These are phyloP conservation scores for Ustilago sp. DNA, from an alignment of 1,284 basidiomycete genomes.

Conservation along the genomic window DNA sequence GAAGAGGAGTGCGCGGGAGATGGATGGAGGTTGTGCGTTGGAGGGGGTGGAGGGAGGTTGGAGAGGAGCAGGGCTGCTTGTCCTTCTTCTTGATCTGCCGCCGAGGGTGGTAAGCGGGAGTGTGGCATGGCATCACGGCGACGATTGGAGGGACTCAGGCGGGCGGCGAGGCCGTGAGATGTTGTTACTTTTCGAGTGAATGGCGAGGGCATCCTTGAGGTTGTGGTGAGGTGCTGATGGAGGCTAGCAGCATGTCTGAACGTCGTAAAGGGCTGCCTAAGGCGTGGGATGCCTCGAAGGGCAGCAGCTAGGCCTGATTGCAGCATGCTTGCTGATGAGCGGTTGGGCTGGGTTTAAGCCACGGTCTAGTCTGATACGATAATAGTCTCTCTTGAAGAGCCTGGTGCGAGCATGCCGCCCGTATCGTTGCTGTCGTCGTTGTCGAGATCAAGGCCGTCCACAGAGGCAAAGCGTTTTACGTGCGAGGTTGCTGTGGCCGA, in stretches of 20 bases:
- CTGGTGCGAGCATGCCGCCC: too few relatives aligned
- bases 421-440: too few relatives aligned
- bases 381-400: not conserved
- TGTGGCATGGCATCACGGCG: not conserved
- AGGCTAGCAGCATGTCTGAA: not conserved
- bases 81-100: slow-evolving; percentile 3
- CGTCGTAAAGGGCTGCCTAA: not conserved
- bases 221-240: not conserved
- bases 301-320: slow-evolving; percentile 9
- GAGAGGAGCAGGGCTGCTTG: slow-evolving; percentile 1
- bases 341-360: not conserved
- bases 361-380: not conserved
- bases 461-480: too few relatives aligned
- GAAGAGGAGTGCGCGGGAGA: slow-evolving; percentile 28
- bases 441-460: too few relatives aligned
- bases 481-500: too few relatives aligned
- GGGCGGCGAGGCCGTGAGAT: slow-evolving; percentile 1
- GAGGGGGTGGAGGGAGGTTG: not conserved
- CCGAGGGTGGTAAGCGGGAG: not conserved
- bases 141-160: not conserved
- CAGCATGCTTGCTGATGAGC: slow-evolving; percentile 13
- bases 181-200: not conserved
- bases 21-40: slow-evolving; percentile 21
- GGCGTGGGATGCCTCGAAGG: slow-evolving; percentile 1
- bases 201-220: too few relatives aligned